These are phyloP conservation scores for Chaetomiaceae sp. DNA, from an alignment of 2,329 filamentous ascomycete species.

Conservation along the genomic window DNA sequence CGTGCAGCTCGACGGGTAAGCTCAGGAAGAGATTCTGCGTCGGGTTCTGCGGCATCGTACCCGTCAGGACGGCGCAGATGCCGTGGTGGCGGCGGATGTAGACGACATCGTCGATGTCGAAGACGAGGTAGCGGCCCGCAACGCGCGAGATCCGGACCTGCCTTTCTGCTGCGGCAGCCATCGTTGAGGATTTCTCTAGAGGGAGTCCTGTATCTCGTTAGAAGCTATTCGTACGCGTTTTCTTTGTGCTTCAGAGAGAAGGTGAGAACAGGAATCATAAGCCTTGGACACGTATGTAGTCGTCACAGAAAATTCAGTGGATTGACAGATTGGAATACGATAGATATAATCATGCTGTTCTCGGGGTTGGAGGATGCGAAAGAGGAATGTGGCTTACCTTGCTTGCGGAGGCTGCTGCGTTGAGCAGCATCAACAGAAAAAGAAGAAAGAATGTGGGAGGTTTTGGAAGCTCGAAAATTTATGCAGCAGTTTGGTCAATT, in stretches of 20 bases:
- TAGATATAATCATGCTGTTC: constrained; percentile 44
- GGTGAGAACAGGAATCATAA: constrained; percentile 22
- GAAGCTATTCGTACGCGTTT: constrained; percentile 6
- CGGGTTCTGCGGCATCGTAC: constrained; percentile 84
- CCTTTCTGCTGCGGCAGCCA: constrained; percentile 15
- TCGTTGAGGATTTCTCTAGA: neutral
- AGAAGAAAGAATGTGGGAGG: neutral
- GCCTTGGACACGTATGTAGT: constrained; percentile 29
- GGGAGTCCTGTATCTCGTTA: constrained; percentile 15
- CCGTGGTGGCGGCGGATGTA: constrained; percentile 74
- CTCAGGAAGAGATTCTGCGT: constrained; percentile 94
- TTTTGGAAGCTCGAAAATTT: constrained; percentile 11
- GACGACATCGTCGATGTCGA: constrained; percentile 76
- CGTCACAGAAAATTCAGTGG: constrained; percentile 48
- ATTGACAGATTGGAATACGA: constrained; percentile 55
- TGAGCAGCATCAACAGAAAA: constrained; percentile 18
- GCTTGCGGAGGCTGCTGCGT: constrained; percentile 20
- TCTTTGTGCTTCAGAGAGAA: constrained; percentile 1
- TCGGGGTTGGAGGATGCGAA: neutral
- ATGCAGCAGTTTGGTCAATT: constrained; percentile 1
- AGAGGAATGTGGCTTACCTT: constrained; percentile 24
- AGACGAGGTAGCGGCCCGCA: constrained; percentile 78
- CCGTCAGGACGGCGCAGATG: constrained; percentile 81
- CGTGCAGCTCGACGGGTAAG: constrained; percentile 81
- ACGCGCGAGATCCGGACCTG: constrained; percentile 75